A percentile compares a stretch with the other conserved stretches of the same genome.
Conservation (phyloP, 768 basidiomycete species). For the Holtermanniella nyarrowii region DNA sequence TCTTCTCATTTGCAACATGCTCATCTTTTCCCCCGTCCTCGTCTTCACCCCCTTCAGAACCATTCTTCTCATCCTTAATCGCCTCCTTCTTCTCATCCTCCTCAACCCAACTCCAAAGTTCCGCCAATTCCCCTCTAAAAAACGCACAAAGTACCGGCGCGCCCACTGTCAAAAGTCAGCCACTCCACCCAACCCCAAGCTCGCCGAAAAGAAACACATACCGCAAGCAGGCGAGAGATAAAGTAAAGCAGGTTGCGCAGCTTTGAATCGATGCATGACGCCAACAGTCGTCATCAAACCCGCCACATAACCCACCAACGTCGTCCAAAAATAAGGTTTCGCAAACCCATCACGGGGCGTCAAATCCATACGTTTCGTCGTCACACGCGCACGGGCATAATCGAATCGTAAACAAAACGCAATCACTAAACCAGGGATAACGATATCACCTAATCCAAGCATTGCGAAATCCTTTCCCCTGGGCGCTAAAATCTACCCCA, state of each 20-base stretch:
- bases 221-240: conserved; percentile 57
- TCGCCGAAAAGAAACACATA: conserved; percentile 14
- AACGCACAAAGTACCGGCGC: conserved; percentile 56
- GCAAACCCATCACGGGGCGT: conserved; percentile 42
- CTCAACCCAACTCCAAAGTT: conserved; percentile 68
- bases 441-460: conserved; percentile 83
- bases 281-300: conserved; percentile 68
- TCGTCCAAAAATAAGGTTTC: conserved; percentile 67
- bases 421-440: conserved; percentile 50
- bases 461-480: conserved; percentile 60
- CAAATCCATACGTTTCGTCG: conserved; percentile 20
- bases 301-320: conserved; percentile 58
- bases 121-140: conserved; percentile 57
- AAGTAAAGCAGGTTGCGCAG: conserved; percentile 81
- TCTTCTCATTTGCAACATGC: no score
- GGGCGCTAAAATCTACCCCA: conserved; percentile 15
- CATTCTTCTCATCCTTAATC: no score
- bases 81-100: no score
- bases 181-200: neutral
- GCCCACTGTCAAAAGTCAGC: conserved; percentile 52
- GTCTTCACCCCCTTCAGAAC: no score
- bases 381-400: conserved; percentile 9
- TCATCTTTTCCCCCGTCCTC: no score
- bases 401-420: conserved; percentile 82
- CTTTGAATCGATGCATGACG: conserved; percentile 68